These are phyloP conservation scores for Ilex aquifolium DNA, from an alignment of 257 asterid genomes.

Conservation along the genomic window DNA sequence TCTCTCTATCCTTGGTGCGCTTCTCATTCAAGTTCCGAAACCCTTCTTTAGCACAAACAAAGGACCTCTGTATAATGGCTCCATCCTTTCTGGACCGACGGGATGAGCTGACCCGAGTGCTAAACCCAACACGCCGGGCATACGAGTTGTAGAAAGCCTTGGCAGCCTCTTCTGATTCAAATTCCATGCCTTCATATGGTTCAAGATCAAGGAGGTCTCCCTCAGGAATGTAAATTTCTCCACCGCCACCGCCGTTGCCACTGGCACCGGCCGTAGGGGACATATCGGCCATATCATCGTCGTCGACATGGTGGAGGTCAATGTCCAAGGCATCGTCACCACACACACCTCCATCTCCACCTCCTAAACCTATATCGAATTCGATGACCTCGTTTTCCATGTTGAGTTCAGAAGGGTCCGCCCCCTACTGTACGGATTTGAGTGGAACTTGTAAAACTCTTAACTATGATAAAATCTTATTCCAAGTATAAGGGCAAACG, in stretches of 20 bases:
- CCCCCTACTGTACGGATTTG: no score
- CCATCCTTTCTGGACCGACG: slow-evolving; percentile 98
- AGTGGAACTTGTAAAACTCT: no score
- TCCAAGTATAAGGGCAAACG: no score
- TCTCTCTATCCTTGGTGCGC: slow-evolving; percentile 79
- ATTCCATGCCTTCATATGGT: slow-evolving; percentile 93
- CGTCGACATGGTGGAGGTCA: slow-evolving; percentile 21
- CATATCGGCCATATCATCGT: slow-evolving; percentile 41
- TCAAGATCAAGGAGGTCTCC: slow-evolving; percentile 72
- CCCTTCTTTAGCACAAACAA: slow-evolving; percentile 97
- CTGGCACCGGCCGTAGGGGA: slow-evolving; percentile 47
- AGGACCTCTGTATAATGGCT: slow-evolving; percentile 93
- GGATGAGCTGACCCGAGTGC: slow-evolving; percentile 98
- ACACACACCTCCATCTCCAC: slow-evolving; percentile 20
- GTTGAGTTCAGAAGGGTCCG: background rate
- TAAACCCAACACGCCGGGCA: slow-evolving; percentile 94
- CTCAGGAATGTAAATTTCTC: slow-evolving; percentile 46
- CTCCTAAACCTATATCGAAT: slow-evolving; percentile 77
- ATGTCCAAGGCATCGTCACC: slow-evolving; percentile 43
- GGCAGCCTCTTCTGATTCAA: slow-evolving; percentile 97
- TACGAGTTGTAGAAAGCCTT: slow-evolving; percentile 91
- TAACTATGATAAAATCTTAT: no score
- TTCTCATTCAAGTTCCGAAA: slow-evolving; percentile 92
- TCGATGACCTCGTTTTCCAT: slow-evolving; percentile 80
- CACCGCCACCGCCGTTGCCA: slow-evolving; percentile 25